phyloP scores from a whole-genome alignment of 768 basidiomycete species.

The Hypholoma fasciculare region DNA sequence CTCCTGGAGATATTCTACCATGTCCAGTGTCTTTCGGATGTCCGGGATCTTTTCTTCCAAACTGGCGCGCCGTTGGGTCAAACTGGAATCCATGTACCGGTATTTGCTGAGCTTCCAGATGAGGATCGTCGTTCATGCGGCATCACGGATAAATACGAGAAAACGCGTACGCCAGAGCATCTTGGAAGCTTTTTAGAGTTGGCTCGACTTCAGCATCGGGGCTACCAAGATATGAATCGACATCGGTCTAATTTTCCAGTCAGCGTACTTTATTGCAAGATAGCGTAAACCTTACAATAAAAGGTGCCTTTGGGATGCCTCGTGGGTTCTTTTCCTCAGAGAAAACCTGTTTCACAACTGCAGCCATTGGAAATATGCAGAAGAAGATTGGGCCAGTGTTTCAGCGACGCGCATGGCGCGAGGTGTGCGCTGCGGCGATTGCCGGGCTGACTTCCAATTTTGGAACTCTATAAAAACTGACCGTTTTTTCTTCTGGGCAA shows the following conservation, averaged over 20 bases:
- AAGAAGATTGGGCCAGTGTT: neutral
- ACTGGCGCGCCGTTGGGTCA: constrained; percentile 73
- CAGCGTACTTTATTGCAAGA: neutral
- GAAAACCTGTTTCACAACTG: constrained; percentile 29
- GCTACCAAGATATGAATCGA: constrained; percentile 83
- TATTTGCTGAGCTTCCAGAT: constrained; percentile 80
- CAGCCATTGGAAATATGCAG: constrained; percentile 18
- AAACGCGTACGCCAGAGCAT: constrained; percentile 84
- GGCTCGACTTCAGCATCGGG: constrained; percentile 76
- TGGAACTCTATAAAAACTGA: constrained; percentile 5
- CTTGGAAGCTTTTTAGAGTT: constrained; percentile 81
- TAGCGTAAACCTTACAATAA: constrained; percentile 61
- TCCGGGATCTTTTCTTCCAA: constrained; percentile 96
- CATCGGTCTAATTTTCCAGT: constrained; percentile 61
- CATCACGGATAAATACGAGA: constrained; percentile 9
- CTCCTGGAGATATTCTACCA: constrained; percentile 82
- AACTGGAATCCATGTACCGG: constrained; percentile 93
- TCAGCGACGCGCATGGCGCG: neutral
- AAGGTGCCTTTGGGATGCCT: constrained; percentile 94
- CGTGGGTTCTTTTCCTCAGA: constrained; percentile 72
- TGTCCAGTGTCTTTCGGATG: constrained; percentile 86
- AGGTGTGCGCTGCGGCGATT: neutral
- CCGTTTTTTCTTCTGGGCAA: constrained; percentile 20
- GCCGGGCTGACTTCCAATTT: constrained; percentile 24
- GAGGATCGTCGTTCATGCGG: constrained; percentile 21